Percentiles rank a stretch among this genome's conserved stretches.
Evolutionary conservation across 371 early-diverging fungal species (phyloP).

Genomic region (Dentiscutata heterogama): DNA sequence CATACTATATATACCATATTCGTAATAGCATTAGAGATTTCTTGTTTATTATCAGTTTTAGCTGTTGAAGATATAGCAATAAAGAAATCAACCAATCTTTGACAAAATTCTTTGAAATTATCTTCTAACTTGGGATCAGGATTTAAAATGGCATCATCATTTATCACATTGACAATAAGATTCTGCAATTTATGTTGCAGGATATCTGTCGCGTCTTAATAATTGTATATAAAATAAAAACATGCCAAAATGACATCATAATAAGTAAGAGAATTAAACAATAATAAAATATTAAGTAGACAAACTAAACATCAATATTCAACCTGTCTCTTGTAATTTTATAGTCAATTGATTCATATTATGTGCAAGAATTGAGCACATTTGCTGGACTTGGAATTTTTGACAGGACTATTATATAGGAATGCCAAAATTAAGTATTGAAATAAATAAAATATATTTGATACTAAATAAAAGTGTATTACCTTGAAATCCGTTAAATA

Average conservation of each 20-base stretch:
- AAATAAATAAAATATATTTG: no score
- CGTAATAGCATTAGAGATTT: background rate
- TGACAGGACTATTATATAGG: background rate
- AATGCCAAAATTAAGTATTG: no score
- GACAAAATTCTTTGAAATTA: conserved; percentile 36
- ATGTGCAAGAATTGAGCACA: conserved; percentile 8
- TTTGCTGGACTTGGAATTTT: conserved; percentile 16
- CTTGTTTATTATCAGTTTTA: background rate
- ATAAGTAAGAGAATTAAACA: no score
- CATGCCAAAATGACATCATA: no score
- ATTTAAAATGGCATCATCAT: conserved; percentile 5
- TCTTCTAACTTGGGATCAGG: background rate
- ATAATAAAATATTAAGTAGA: background rate
- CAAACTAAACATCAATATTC: background rate
- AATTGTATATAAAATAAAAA: no score
- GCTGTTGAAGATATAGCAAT: background rate
- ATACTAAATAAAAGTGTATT: background rate
- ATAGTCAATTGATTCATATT: conserved; percentile 1
- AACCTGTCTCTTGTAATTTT: conserved; percentile 15
- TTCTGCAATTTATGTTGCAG: background rate
- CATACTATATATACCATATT: conserved; percentile 17
- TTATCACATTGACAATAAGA: background rate
- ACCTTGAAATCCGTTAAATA: conserved; percentile 40
- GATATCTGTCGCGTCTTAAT: background rate
- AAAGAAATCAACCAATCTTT: conserved; percentile 28